phyloP scores from a whole-genome alignment of 1,139 yeast species.

The Protomyces pachydermus region DNA sequence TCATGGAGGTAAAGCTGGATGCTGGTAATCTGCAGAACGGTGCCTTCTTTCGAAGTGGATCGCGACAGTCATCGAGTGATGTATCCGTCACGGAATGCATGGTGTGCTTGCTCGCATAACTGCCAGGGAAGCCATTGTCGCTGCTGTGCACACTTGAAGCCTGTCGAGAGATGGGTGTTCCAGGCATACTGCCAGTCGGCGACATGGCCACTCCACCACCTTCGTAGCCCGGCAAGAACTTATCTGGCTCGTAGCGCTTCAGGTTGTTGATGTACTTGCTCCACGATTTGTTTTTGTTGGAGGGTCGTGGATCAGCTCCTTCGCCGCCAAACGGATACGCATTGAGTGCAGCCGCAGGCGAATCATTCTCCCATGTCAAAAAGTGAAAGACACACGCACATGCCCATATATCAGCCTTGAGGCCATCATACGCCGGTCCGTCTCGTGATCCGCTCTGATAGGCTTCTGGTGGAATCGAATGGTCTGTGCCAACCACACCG shows the following conservation, averaged over 20 bases:
- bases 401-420: slow-evolving; percentile 83
- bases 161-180: slow-evolving; percentile 9
- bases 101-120: background rate
- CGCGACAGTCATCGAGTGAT: slow-evolving; percentile 8
- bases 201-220: slow-evolving; percentile 6
- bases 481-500: slow-evolving; percentile 57
- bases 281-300: slow-evolving; percentile 35
- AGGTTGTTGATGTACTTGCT: slow-evolving; percentile 30
- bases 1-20: slow-evolving; percentile 28
- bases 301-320: slow-evolving; percentile 32
- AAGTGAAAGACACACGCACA: slow-evolving; percentile 77
- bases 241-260: slow-evolving; percentile 28
- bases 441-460: slow-evolving; percentile 36
- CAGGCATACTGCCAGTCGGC: slow-evolving; percentile 5
- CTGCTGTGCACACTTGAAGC: slow-evolving; percentile 9
- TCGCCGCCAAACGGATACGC: slow-evolving; percentile 39
- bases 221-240: slow-evolving; percentile 30
- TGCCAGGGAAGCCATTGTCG: background rate
- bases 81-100: background rate
- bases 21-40: slow-evolving; percentile 13
- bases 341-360: slow-evolving; percentile 34
- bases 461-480: slow-evolving; percentile 89
- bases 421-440: slow-evolving; percentile 62
- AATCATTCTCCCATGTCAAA: slow-evolving; percentile 53
- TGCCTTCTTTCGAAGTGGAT: slow-evolving; percentile 8